Conservation (phyloP, 257 asterid species). For the Solanum sitiens region DNA sequence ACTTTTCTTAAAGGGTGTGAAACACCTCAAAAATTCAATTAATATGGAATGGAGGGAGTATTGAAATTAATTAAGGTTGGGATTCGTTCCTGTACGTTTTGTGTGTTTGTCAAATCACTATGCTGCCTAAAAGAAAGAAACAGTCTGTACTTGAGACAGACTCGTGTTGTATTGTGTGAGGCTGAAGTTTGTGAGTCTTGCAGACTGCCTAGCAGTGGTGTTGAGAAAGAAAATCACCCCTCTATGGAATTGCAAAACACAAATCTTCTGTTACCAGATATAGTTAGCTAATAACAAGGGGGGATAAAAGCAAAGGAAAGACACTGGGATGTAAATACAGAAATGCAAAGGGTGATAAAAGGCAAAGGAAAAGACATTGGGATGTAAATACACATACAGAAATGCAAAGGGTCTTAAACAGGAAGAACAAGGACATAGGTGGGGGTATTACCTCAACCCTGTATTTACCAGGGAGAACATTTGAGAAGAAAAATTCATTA, state of each 20-base stretch:
- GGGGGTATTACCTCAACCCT: constrained; percentile 67
- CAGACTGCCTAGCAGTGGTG: background rate
- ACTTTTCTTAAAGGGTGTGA: too few species aligned
- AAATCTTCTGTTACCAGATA: background rate
- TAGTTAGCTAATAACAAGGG: background rate
- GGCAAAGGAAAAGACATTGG: background rate
- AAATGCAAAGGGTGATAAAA: background rate
- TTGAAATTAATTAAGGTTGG: background rate
- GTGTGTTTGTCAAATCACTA: background rate
- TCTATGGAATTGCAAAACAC: background rate
- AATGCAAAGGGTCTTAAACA: background rate
- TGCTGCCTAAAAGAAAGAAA: background rate
- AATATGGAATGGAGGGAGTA: too few species aligned
- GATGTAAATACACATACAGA: background rate
- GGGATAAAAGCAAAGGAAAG: background rate
- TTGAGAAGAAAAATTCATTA: constrained; percentile 55
- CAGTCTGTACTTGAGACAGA: background rate
- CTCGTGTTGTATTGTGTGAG: background rate
- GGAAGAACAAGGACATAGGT: constrained; percentile 9
- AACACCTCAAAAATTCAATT: too few species aligned
- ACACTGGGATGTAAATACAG: background rate
- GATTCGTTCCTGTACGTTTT: background rate
- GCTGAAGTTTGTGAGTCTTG: background rate
- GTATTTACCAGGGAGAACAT: constrained; percentile 87
- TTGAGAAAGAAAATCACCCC: background rate